Base-by-base conservation (phyloP, 106 monocot genomes). In the Ottelia alismoides region DNA sequence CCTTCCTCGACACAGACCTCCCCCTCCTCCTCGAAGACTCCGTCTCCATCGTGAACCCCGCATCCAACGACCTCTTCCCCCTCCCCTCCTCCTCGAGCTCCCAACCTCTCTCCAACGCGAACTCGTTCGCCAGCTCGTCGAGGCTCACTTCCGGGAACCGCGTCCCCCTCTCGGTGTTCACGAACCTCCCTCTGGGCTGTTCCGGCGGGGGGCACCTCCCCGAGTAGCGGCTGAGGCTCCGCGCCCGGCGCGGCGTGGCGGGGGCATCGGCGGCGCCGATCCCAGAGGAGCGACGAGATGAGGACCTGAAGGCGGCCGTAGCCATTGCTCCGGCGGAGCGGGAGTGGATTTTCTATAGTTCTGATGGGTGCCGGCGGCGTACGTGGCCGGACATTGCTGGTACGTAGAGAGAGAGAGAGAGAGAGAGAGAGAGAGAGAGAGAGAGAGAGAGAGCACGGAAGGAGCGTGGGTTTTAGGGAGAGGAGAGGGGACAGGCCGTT, bases 71-170 rank as follows among this genome's bases (percentile, higher is more conserved):
- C 59, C 70, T 20, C 20, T 64, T 53, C 11, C 56, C 31, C 25
- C 58, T 7, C 56, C 61, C 43, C 58, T 31, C 61, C 35, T 47
- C 48, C 17, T 61, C 70, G 28, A 59, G 74, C 27, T 56, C 73
- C 22, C 54, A 68, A 50, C 77, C 76, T 58, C 61, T 60, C 22
- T 32, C 71, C 53, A 58, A 58, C 45, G 77, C 70, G 18, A 84
- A 90, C 64, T 91, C 90, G 57, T 91, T 78, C 7, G 90, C 90
- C 27, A 91, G 78, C 55, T 91, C 90, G 44, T 91, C 90, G 26
- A 85, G 75, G 72, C 85, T 91, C 30, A 78, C 60, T 55, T 85
- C 90, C 1, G 57, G 64, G 61, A 69, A 70, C 40, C 70, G 77
- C 46, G 74, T 60, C 31, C 84, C 84, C 26, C 90, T 56, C 63